Percentiles rank a stretch among this genome's conserved stretches.
Conservation (phyloP, 305 asterid species). For the Solanum hybrid region DNA sequence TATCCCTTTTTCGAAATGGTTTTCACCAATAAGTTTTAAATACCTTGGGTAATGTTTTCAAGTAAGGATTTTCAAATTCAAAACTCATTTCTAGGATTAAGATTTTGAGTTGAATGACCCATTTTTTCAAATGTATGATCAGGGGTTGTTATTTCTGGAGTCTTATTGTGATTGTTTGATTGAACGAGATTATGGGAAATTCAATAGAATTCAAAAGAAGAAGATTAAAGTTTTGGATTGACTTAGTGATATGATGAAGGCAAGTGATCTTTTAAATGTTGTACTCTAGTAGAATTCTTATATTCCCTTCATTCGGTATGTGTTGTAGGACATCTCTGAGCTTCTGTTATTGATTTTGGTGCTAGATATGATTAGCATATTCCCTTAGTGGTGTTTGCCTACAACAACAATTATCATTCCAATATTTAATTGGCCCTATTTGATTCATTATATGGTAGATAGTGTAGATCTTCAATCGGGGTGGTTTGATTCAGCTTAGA, state of each 20-base stretch:
- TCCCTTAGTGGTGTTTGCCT: background rate
- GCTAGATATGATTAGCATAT: background rate
- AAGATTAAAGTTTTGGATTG: background rate
- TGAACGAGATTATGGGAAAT: background rate
- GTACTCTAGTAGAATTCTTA: background rate
- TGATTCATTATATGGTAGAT: background rate
- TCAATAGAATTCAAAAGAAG: background rate
- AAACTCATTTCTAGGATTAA: background rate
- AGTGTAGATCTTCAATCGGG: background rate
- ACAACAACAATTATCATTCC: background rate
- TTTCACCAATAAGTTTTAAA: background rate
- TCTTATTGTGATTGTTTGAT: background rate
- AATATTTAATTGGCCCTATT: background rate
- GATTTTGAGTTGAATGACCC: background rate
- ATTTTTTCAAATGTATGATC: background rate
- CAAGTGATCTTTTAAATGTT: background rate
- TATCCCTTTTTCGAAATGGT: background rate
- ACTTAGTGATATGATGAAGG: background rate
- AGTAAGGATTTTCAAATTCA: background rate
- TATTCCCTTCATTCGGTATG: background rate
- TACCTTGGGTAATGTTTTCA: background rate
- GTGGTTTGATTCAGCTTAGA: background rate
- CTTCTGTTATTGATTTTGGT: background rate
- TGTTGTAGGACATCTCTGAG: background rate
- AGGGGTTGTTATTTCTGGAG: background rate